These are phyloP conservation scores for Podospora conica DNA, from an alignment of 495 filamentous ascomycete species.

Conservation along the genomic window DNA sequence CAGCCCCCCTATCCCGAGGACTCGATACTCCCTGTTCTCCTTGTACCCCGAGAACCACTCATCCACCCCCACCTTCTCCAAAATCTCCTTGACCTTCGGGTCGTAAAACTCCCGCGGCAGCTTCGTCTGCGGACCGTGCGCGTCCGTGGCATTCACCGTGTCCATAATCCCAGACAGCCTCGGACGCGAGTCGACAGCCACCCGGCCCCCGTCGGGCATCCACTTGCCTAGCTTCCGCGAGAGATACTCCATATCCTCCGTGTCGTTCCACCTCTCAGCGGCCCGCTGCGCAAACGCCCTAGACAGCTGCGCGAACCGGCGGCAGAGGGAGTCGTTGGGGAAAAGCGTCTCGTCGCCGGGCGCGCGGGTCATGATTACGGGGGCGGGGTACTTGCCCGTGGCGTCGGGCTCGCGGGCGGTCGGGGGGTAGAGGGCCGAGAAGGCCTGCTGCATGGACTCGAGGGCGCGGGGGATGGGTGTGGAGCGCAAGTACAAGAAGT, in stretches of 20 bases:
- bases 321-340: constrained; percentile 83
- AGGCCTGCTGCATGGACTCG: constrained; percentile 84
- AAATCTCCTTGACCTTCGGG: constrained; percentile 55
- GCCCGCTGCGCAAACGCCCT: constrained; percentile 76
- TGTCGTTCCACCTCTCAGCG: constrained; percentile 73
- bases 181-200: constrained; percentile 80
- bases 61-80: constrained; percentile 76
- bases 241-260: constrained; percentile 80
- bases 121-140: constrained; percentile 71
- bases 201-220: constrained; percentile 63
- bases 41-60: constrained; percentile 91
- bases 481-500: constrained; percentile 76
- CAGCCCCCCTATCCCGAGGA: constrained; percentile 76
- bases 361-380: constrained; percentile 67
- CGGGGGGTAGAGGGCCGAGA: constrained; percentile 81
- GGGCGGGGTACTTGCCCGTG: constrained; percentile 51
- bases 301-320: constrained; percentile 73
- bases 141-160: constrained; percentile 80
- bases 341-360: constrained; percentile 83
- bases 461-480: constrained; percentile 81
- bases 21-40: constrained; percentile 78
- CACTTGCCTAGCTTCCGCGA: constrained; percentile 69
- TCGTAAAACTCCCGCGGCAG: constrained; percentile 89
- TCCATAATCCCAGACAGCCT: constrained; percentile 88
- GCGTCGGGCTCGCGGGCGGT: constrained; percentile 46